Evolutionary conservation across 73 alveolate genomes (phyloP).

Genomic region (Breviolum minutum): DNA sequence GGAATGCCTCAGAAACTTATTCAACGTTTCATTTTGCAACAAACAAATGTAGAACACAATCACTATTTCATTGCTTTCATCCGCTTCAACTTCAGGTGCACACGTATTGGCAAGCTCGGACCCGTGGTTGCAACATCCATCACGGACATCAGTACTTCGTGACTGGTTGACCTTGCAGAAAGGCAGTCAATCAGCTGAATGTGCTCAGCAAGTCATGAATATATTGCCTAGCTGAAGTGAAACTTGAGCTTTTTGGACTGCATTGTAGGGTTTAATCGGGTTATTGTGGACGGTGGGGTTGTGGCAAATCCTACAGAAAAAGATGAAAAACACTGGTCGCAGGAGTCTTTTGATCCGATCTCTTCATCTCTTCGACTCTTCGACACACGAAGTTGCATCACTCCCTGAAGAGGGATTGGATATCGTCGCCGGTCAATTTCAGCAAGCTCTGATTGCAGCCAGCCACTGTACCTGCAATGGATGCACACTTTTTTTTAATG

Average conservation of each 20-base stretch:
- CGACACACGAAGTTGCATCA: neutral
- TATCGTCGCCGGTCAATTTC: conserved; percentile 19
- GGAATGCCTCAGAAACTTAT: neutral
- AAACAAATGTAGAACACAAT: neutral
- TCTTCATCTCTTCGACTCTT: too few species aligned
- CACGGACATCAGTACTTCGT: neutral
- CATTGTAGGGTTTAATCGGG: too few species aligned
- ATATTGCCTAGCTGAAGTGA: too few species aligned
- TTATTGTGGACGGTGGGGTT: too few species aligned
- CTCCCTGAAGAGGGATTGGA: conserved; percentile 19
- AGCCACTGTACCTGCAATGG: neutral
- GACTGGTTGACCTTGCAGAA: conserved; percentile 1
- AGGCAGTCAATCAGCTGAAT: neutral
- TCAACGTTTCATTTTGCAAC: neutral
- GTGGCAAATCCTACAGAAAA: too few species aligned
- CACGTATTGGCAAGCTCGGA: neutral
- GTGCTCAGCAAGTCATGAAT: neutral
- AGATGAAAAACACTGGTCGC: too few species aligned
- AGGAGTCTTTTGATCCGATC: neutral
- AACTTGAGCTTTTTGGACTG: too few species aligned
- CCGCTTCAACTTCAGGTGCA: neutral
- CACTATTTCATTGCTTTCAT: neutral
- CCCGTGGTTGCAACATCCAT: conserved; percentile 2
- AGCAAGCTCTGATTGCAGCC: conserved; percentile 19
- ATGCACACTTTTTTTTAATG: too few species aligned